These are phyloP conservation scores for Trichoderma sp. DNA, from an alignment of 2,329 filamentous ascomycete species.

Conservation along the genomic window DNA sequence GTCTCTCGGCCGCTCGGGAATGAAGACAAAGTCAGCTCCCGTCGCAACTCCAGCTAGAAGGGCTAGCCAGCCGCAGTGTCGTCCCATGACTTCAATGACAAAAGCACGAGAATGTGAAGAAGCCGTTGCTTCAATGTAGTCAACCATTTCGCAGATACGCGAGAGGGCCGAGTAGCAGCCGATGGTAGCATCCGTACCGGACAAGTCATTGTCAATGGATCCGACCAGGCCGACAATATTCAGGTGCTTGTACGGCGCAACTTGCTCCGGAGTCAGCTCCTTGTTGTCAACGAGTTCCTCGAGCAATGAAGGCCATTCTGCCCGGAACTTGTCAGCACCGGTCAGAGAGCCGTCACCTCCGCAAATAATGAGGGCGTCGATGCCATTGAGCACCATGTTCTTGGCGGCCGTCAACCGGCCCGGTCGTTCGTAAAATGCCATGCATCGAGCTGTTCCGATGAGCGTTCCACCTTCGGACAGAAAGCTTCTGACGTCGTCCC, in stretches of 20 bases:
- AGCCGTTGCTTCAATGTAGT: conserved; percentile 94
- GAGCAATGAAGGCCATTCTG: conserved; percentile 86
- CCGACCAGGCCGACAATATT: conserved; percentile 97
- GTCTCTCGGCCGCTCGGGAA: conserved; percentile 86
- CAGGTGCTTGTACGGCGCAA: conserved; percentile 75
- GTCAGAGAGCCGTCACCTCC: conserved; percentile 96
- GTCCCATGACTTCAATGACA: conserved; percentile 97
- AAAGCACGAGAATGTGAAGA: conserved; percentile 94
- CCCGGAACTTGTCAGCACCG: conserved; percentile 87
- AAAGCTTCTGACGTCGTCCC: conserved; percentile 93
- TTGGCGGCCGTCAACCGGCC: conserved; percentile 84
- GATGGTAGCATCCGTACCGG: conserved; percentile 94
- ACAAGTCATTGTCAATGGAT: conserved; percentile 98
- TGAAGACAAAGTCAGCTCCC: conserved; percentile 94
- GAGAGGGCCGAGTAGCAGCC: conserved; percentile 92
- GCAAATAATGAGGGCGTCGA: conserved; percentile 94
- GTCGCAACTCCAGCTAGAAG: conserved; percentile 94
- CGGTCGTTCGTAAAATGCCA: conserved; percentile 83
- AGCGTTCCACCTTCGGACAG: conserved; percentile 91
- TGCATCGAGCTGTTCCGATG: conserved; percentile 92
- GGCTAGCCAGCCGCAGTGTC: conserved; percentile 96
- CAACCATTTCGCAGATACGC: conserved; percentile 91
- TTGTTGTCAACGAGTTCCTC: conserved; percentile 76
- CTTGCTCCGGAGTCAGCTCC: conserved; percentile 67
- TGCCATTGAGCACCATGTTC: conserved; percentile 90